Evolutionary conservation across 2,329 filamentous ascomycete genomes (phyloP), one percentile per base, ranked within the genome.

Genomic region (Aspergillus udagawae): DNA sequence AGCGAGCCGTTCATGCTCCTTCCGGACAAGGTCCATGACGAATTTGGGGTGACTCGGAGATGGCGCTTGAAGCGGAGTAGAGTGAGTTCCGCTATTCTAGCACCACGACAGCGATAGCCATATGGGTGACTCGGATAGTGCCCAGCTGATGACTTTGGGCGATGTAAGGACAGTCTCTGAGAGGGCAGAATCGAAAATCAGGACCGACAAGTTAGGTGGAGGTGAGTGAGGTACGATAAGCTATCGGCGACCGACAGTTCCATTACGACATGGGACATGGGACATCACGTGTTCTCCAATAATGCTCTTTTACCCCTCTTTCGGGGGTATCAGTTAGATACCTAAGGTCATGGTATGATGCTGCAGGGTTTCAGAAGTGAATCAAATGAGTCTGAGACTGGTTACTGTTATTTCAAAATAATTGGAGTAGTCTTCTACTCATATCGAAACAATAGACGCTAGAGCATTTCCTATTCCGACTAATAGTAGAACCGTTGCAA

Each of bases 1-100:
- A 67, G 84, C 84, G 59, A 95, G 84, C 67, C 86, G 85, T 63
- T 86, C 83, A 64, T 94, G 84, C 70, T 95, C 91, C 66, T 86
- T 86, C 72, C 89, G 83, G 63, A 96, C 79, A 56, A 79, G 75
- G 64, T 87, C 84, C 85, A 87, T 87, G 52, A 61, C 65, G 65
- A 57, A 49, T 53, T 35, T 52, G 27, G 49, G 47, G 49, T 49
- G 29, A 32, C 51, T 50, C 52, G 51, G 60, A n/a, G 45, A 58
- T 55, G 56, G 60, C 56, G 49, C 53, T 52, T 60, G 55, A 63
- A 64, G 68, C 67, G 69, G 64, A 67, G 67, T 55, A 59, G 60
- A 56, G 65, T 55, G 64, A 60, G 71, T 69, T 69, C 69, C 66
- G 65, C 64, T 57, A 58, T 49, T 61, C 57, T 49, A 62, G 51